Conservation (phyloP, 257 asterid species). For the Ophiorrhiza pumila region DNA sequence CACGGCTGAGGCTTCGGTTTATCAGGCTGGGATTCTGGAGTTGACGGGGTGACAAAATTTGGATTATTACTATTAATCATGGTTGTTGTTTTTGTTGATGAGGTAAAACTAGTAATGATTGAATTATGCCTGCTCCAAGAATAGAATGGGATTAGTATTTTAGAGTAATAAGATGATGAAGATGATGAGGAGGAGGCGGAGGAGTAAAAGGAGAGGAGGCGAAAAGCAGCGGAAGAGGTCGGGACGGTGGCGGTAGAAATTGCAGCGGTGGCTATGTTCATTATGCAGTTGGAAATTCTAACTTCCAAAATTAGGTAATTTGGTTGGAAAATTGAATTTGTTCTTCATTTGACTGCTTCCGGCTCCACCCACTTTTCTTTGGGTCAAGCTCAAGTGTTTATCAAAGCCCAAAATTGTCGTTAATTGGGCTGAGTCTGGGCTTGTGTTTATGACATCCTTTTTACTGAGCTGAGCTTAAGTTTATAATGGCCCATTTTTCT, state of each 20-base stretch:
- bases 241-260: conserved; percentile 27
- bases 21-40: conserved; percentile 17
- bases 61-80: conserved; percentile 23
- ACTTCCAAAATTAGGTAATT: too few relatives aligned
- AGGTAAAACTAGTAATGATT: conserved; percentile 4
- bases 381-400: neutral
- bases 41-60: conserved; percentile 7
- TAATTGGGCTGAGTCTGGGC: too few relatives aligned
- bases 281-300: conserved; percentile 20
- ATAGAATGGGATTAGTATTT: conserved; percentile 19
- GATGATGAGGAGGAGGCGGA: conserved; percentile 17
- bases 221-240: conserved; percentile 27
- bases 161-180: conserved; percentile 22
- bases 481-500: too few relatives aligned
- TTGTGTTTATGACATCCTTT: too few relatives aligned
- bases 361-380: neutral
- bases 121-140: conserved; percentile 17
- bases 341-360: neutral
- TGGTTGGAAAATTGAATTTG: too few relatives aligned
- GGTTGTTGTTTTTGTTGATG: conserved; percentile 20
- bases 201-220: conserved; percentile 19
- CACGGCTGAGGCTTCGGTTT: conserved; percentile 59
- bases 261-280: conserved; percentile 14
- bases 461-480: too few relatives aligned
- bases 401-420: too few relatives aligned